Evolutionary conservation across 805 yeast genomes (phyloP).

Genomic region (Schwanniomyces polymorphus): DNA sequence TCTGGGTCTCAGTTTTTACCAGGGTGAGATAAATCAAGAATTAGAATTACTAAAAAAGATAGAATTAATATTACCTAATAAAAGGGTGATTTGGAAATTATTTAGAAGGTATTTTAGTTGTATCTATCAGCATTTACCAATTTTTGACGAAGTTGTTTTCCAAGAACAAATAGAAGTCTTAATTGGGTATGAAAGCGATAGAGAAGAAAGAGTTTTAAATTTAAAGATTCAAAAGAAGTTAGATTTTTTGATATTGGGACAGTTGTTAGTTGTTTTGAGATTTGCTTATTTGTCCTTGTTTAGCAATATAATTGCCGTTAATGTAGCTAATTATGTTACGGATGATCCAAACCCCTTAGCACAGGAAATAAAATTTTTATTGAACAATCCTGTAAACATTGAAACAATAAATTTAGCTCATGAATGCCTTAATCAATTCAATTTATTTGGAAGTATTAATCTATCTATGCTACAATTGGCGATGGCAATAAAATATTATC

Average conservation of each 20-base stretch:
- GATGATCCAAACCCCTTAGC: constrained; percentile 23
- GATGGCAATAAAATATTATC: constrained; percentile 50
- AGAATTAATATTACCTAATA: constrained; percentile 34
- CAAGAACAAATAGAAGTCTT: constrained; percentile 8
- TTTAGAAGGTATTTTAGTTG: constrained; percentile 40
- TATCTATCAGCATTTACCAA: constrained; percentile 46
- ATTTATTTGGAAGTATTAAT: constrained; percentile 38
- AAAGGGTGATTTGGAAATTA: constrained; percentile 35
- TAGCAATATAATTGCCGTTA: constrained; percentile 14
- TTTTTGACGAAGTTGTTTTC: constrained; percentile 37
- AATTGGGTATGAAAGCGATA: constrained; percentile 6
- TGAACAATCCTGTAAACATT: constrained; percentile 29
- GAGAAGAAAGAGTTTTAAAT: constrained; percentile 4
- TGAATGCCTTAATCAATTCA: constrained; percentile 35
- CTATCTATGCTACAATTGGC: constrained; percentile 56
- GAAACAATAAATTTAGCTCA: constrained; percentile 32
- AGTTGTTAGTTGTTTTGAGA: constrained; percentile 17
- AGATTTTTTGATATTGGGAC: constrained; percentile 13
- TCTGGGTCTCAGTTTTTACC: constrained; percentile 27
- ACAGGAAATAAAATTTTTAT: constrained; percentile 22
- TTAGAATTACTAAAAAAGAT: constrained; percentile 27
- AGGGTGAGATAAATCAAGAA: constrained; percentile 26
- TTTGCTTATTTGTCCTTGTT: constrained; percentile 19
- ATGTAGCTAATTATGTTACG: constrained; percentile 22
- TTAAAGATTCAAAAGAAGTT: constrained; percentile 15